These are phyloP conservation scores for Nadsonia starkeyi-henricii DNA, from an alignment of 1,139 yeast genomes.

Conservation along the genomic window DNA sequence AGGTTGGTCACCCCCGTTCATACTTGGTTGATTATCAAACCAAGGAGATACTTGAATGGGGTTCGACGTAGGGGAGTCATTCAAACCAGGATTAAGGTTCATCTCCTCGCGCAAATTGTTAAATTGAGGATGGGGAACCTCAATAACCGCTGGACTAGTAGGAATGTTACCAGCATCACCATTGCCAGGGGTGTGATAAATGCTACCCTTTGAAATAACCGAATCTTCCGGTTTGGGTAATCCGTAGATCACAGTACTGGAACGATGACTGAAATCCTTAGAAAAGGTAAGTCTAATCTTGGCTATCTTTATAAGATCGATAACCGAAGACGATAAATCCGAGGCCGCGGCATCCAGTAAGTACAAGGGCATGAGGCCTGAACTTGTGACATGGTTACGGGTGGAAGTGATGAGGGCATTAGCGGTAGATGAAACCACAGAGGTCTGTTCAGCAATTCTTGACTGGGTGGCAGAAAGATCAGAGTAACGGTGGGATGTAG, in stretches of 20 bases:
- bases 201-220: not conserved
- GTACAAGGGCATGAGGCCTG: slow-evolving; percentile 51
- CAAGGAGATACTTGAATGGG: too few relatives aligned
- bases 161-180: not conserved
- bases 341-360: slow-evolving; percentile 67
- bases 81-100: too few relatives aligned
- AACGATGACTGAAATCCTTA: not conserved
- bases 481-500: not conserved
- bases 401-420: slow-evolving; percentile 69
- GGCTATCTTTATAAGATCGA: slow-evolving; percentile 49
- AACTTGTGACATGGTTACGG: slow-evolving; percentile 57
- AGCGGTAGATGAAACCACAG: slow-evolving; percentile 49
- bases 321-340: slow-evolving; percentile 59
- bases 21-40: too few relatives aligned
- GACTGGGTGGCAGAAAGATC: not conserved
- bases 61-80: too few relatives aligned
- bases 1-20: too few relatives aligned
- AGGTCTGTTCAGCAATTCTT: slow-evolving; percentile 17
- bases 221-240: not conserved
- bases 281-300: slow-evolving; percentile 27
- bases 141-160: not conserved
- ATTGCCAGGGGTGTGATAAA: not conserved
- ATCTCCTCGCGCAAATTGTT: too few relatives aligned
- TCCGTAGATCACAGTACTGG: not conserved
- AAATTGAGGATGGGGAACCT: not conserved